Evolutionary conservation across 768 basidiomycete genomes (phyloP), one percentile per base, ranked within the genome.

Genomic region (Ramaria sp.): DNA sequence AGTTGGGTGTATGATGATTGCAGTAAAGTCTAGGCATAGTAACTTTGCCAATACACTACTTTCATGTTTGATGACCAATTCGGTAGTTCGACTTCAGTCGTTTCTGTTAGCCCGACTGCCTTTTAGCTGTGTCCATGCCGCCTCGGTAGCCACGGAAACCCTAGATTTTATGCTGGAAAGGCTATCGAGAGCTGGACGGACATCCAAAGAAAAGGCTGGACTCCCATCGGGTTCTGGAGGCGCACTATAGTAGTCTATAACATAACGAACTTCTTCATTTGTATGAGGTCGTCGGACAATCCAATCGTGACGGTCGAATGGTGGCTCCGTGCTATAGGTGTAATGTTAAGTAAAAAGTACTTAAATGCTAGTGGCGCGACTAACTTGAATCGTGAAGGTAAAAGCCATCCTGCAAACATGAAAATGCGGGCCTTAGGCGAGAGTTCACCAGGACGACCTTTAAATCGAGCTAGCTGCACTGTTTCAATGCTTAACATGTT

Each of bases 291-390:
- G 83, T 28, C 85, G 85, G 52, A 99, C 77, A 50, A 96, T 70
- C 96, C 96, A 99, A 71, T 99, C 96, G 66, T 99, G 96, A 7
- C 96, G 83, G 65, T 99, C 96, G 64, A 99, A 98, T 0, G 95
- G 96, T 4, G 91, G 88, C 63, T 92, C 87, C 39, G 82, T 74
- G 69, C 94, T 98, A 62, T 5, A 24, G 37, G 50, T 10, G 15
- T 24, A 45, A 30, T 44, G 12, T 52, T 45, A 45, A 47, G 48
- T 22, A 36, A 56, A 48, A 9, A 9, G 32, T 8, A 8, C 61
- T 38, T 45, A 42, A 42, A 16, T 20, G n/a, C n/a, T 27, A 2
- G 37, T 10, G 8, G 7, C 51, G 34, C 48, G 28, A 5, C 2
- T n/a, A 34, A 54, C 94, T 83, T 92, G 78, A 96, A 98, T 45